phyloP scores from a whole-genome alignment of 352 stramenopile species.

The Globisporangium emineosum region DNA sequence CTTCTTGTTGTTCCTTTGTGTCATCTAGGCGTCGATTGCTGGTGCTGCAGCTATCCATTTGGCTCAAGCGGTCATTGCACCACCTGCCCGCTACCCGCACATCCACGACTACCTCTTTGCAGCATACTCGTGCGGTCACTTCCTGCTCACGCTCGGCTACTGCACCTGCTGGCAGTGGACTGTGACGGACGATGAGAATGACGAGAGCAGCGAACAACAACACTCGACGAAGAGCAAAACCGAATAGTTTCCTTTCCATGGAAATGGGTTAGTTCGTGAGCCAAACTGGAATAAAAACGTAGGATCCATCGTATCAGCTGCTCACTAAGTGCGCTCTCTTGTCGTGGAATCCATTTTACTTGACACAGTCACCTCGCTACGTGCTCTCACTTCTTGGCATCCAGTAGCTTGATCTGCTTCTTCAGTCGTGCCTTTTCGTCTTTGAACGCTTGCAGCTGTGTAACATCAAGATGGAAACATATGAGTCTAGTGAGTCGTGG shows the following conservation, averaged over 20 bases:
- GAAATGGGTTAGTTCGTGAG: neutral
- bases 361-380: neutral
- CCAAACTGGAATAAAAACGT: neutral
- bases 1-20: neutral
- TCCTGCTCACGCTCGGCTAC: conserved; percentile 67
- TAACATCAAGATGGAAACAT: neutral
- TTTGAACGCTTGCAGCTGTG: conserved; percentile 78
- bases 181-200: conserved; percentile 14
- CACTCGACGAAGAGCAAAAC: conserved; percentile 30
- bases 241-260: conserved; percentile 25
- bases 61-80: conserved; percentile 38
- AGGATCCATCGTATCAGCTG: neutral
- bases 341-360: neutral
- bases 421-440: conserved; percentile 84
- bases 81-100: conserved; percentile 65
- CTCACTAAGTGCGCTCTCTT: neutral
- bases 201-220: neutral
- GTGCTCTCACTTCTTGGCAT: conserved; percentile 48
- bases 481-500: neutral
- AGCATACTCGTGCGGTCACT: conserved; percentile 75
- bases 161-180: conserved; percentile 87
- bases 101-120: conserved; percentile 87
- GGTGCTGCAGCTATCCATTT: conserved; percentile 56
- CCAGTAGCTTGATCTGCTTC: conserved; percentile 80
- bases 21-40: conserved; percentile 45